These are phyloP conservation scores for Solanum ossicruentum DNA, from an alignment of 257 asterid species.

Conservation along the genomic window DNA sequence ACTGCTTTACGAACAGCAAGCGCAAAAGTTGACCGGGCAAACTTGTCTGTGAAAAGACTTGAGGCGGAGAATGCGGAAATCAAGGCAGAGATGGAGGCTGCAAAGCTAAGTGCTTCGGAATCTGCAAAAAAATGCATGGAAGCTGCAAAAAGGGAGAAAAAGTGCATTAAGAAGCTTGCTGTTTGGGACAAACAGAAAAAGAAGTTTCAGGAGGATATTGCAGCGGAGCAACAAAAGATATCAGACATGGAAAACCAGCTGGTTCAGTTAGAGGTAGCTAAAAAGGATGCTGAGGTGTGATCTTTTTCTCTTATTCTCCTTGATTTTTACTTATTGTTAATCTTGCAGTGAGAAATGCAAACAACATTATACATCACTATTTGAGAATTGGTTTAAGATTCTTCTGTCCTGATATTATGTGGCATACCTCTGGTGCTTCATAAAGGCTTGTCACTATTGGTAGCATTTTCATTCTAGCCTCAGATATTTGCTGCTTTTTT, in stretches of 20 bases:
- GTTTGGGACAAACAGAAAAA: constrained; percentile 84
- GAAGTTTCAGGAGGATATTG: constrained; percentile 84
- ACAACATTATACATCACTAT: neutral
- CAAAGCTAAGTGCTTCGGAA: constrained; percentile 85
- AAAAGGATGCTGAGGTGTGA: constrained; percentile 72
- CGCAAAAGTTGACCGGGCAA: constrained; percentile 75
- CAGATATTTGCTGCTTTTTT: neutral
- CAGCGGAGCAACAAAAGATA: constrained; percentile 50
- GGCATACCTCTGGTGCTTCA: neutral
- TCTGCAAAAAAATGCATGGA: constrained; percentile 59
- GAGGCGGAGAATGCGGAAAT: constrained; percentile 80
- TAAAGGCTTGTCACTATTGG: neutral
- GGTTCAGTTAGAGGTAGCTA: constrained; percentile 43
- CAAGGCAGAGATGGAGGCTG: constrained; percentile 92
- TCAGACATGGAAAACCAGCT: constrained; percentile 47
- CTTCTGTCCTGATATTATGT: neutral
- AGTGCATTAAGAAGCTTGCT: constrained; percentile 58
- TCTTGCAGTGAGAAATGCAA: neutral
- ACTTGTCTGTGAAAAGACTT: constrained; percentile 67
- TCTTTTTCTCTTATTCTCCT: neutral
- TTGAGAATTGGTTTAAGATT: neutral
- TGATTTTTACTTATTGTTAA: neutral
- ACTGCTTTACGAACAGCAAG: constrained; percentile 70
- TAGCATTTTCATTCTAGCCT: neutral
- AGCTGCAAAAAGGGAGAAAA: constrained; percentile 85